Evolutionary conservation across 106 monocot genomes (phyloP), one percentile per base, ranked within the genome.

Genomic region (Platanthera guangdongensis): DNA sequence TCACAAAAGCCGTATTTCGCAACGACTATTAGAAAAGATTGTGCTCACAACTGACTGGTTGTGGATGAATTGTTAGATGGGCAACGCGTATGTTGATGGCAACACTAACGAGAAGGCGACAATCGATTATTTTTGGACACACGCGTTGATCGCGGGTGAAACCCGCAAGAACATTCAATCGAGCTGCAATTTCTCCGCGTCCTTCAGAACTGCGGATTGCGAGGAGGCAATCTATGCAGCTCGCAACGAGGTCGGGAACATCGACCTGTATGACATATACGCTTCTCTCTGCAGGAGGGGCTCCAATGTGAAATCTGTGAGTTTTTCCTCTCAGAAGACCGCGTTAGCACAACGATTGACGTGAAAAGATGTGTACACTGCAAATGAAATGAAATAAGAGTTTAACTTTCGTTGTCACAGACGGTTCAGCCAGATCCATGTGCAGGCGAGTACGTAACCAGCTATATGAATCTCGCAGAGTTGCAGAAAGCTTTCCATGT

Each of bases 401-500:
- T 8, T 53, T 39, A 14, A 54, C 16, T 46, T 14, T 70, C 2
- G 13, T 59, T 9, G 14, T 9, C 15, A 4, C 32, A 76, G 48
- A 6, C 55, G 47, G 68, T 18, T 53, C 46, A 72, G 22, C 51
- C 47, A 46, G 78, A 82, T 78, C 82, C 82, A 13, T 82, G 78
- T 50, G 12, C 15, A 6, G 59, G 50, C 46, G 9, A 47, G 6
- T 77, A 82, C 30, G n/a, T 49, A 1, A 12, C 47, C 52, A 14
- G 18, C 11, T 82, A 82, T 68, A 3, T 78, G 47, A 82, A 78
- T 68, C 64, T 73, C 28, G 74, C 62, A 50, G 78, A 78, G 55
- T 78, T 82, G 50, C 82, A 78, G 32, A 74, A 73, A 52, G 77
- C 82, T 64, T 53, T 82, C 48, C 82, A 82, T 74, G 82, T 72